Percentiles rank a stretch among this genome's conserved stretches.
Conservation (phyloP, 1,139 yeast species). For the Saccharomyces hybrid region DNA sequence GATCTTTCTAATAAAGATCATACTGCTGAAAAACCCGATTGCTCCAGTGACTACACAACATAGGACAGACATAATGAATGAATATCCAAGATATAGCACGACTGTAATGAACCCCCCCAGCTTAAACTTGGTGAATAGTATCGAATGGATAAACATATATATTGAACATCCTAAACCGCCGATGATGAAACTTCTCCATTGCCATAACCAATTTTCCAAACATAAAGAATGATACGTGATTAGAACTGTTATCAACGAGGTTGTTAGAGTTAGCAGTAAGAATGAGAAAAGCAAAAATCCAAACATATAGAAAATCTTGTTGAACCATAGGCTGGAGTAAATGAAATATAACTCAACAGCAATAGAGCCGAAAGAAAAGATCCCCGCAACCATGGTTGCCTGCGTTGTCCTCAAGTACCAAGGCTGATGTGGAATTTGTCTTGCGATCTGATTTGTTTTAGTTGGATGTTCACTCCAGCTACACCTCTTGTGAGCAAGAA, state of each 20-base stretch:
- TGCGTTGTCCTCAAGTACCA: slow-evolving; percentile 68
- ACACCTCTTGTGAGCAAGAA: slow-evolving; percentile 63
- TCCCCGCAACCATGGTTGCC: slow-evolving; percentile 70
- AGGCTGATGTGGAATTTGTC: slow-evolving; percentile 91
- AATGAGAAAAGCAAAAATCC: slow-evolving; percentile 91
- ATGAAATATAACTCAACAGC: slow-evolving; percentile 90
- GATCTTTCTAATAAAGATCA: slow-evolving; percentile 69
- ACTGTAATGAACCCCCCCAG: slow-evolving; percentile 72
- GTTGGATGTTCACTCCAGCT: slow-evolving; percentile 54
- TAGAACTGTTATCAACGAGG: slow-evolving; percentile 71
- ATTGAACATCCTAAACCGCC: slow-evolving; percentile 80
- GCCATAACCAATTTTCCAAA: slow-evolving; percentile 93
- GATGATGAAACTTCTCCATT: slow-evolving; percentile 83
- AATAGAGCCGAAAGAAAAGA: slow-evolving; percentile 91
- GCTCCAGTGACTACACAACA: slow-evolving; percentile 83
- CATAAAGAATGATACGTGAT: slow-evolving; percentile 81
- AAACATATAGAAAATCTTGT: slow-evolving; percentile 91
- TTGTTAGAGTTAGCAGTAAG: slow-evolving; percentile 70
- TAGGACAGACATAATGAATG: slow-evolving; percentile 58
- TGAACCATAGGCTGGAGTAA: slow-evolving; percentile 88
- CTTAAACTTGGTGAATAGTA: slow-evolving; percentile 60
- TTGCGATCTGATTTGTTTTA: slow-evolving; percentile 85
- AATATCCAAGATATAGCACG: slow-evolving; percentile 81
- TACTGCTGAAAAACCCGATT: slow-evolving; percentile 71
- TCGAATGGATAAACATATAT: slow-evolving; percentile 78